Evolutionary conservation across 108 stramenopile genomes (phyloP), one percentile per base, ranked within the genome.

Genomic region (Stephanodiscus minutulus): DNA sequence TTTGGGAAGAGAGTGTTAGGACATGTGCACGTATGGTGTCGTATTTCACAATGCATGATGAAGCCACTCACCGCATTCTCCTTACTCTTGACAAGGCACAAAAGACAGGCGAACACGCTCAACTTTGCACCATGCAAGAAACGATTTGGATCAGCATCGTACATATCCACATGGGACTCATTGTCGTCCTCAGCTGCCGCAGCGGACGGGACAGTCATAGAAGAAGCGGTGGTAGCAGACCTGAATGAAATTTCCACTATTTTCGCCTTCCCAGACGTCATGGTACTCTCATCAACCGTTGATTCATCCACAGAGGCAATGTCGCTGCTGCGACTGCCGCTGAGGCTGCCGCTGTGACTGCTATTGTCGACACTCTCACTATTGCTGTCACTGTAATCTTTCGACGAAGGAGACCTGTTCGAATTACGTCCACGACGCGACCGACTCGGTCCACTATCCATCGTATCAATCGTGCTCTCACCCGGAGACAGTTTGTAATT

Each of bases 41-140:
- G 43, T 13, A 20, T 1, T 21, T 22, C 21, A 25, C 43, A 36
- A 41, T 52, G 41, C 10, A 54, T 27, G 28, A 17, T 10, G 53
- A 37, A n/a, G 53, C 12, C 1, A 77, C 78, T 82, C 72, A 87
- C 86, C 35, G 87, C 84, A 78, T 89, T 93, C 49, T 93, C 92
- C 59, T 88, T 86, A 64, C 86, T 87, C 76, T 93, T 93, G 36
- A 85, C 82, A 56, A 93, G 66, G 63, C 89, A 85, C 20, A 74
- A 64, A 2, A 89, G 74, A 28, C 82, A 60, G 25, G 89, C 92
- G 81, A 93, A 91, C 11, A 82, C 72, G 55, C 86, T 88, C 48
- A 82, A 64, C 9, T 88, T 85, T 5, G 88, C 73, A 12, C 76
- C 84, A 57, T 86, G 86, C 37, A 87, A 53, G 53, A 74, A 81